These are phyloP conservation scores for Galeopsis tetrahit DNA, from an alignment of 257 asterid species.

Conservation along the genomic window DNA sequence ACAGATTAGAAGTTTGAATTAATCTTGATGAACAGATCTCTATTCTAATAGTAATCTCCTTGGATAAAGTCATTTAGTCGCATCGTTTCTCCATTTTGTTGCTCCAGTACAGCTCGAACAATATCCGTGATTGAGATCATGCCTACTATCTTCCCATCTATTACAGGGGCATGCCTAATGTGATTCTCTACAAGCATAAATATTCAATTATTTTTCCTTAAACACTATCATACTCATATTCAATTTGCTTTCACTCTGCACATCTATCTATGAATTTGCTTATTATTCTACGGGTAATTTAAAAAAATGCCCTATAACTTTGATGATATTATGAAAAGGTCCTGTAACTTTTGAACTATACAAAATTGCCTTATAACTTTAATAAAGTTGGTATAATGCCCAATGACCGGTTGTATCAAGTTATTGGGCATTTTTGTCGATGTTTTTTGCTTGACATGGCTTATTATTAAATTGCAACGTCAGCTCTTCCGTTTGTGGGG, in stretches of 20 bases:
- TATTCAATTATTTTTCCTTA: constrained; percentile 5
- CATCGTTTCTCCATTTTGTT: constrained; percentile 70
- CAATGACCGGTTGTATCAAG: no score
- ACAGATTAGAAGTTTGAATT: not conserved
- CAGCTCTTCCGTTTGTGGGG: no score
- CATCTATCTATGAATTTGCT: not conserved
- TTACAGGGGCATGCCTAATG: constrained; percentile 75
- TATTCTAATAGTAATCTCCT: constrained; percentile 63
- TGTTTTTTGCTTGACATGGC: no score
- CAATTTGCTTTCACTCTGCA: not conserved
- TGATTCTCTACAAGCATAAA: constrained; percentile 59
- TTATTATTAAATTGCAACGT: no score
- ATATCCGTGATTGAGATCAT: constrained; percentile 74
- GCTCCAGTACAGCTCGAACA: constrained; percentile 72
- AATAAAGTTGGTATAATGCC: no score
- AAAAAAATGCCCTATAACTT: no score
- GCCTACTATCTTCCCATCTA: constrained; percentile 80
- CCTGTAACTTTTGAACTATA: no score
- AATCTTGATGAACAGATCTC: not conserved
- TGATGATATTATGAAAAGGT: no score
- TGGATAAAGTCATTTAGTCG: constrained; percentile 59
- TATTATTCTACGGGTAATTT: not conserved
- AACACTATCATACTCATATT: constrained; percentile 1
- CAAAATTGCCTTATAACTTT: no score
- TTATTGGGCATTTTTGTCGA: no score